Evolutionary conservation across 768 basidiomycete genomes (phyloP).

Genomic region (Cystofilobasidium macerans): DNA sequence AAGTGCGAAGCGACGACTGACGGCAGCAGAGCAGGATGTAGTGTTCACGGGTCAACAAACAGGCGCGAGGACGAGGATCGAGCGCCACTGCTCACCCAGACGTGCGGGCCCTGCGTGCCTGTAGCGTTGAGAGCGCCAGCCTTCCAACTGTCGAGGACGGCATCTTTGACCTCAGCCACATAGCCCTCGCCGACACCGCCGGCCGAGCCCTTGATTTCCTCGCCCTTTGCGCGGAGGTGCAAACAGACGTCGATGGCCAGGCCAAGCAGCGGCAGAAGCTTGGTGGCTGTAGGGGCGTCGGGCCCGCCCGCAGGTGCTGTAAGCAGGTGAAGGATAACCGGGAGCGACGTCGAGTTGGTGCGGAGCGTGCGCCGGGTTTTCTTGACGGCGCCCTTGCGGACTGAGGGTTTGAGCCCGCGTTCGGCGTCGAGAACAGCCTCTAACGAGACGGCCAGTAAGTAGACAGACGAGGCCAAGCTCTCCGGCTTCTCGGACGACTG

Average conservation of each 20-base stretch:
- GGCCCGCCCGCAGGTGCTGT: slow-evolving; percentile 38
- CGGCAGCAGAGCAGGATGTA: slow-evolving; percentile 41
- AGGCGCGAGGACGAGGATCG: not conserved
- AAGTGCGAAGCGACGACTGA: slow-evolving; percentile 31
- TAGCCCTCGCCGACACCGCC: slow-evolving; percentile 43
- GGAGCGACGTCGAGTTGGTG: slow-evolving; percentile 35
- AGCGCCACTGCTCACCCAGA: not conserved
- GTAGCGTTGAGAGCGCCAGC: slow-evolving; percentile 47
- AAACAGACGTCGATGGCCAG: slow-evolving; percentile 59
- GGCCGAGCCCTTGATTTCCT: slow-evolving; percentile 39
- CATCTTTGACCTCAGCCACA: slow-evolving; percentile 42
- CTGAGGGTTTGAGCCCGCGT: slow-evolving; percentile 47
- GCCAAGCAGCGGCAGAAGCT: slow-evolving; percentile 51
- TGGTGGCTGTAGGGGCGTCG: slow-evolving; percentile 42
- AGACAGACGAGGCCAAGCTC: slow-evolving; percentile 48
- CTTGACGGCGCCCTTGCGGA: slow-evolving; percentile 54
- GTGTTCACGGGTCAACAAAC: slow-evolving; percentile 46
- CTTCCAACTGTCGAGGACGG: slow-evolving; percentile 41
- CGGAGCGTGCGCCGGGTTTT: slow-evolving; percentile 57
- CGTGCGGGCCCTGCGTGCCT: slow-evolving; percentile 38
- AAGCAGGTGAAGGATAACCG: slow-evolving; percentile 49
- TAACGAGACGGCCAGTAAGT: slow-evolving; percentile 51
- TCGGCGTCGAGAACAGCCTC: slow-evolving; percentile 51
- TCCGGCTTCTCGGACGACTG: slow-evolving; percentile 27
- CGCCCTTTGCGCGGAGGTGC: slow-evolving; percentile 42